Base-by-base conservation (phyloP, 2,329 filamentous ascomycete genomes). In the Colletotrichum somersetense region DNA sequence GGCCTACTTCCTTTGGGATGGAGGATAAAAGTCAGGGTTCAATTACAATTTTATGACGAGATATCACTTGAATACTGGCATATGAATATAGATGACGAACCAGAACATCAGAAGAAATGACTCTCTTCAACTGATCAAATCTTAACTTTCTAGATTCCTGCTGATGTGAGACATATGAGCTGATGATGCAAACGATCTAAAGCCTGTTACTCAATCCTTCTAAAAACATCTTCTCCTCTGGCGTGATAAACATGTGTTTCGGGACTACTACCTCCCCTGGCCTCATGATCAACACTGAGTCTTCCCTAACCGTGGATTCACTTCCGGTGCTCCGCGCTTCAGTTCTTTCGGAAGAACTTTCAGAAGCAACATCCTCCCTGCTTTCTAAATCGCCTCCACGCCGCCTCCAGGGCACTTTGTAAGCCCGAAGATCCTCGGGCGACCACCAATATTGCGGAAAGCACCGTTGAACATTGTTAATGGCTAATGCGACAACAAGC, bases 361-460 rank as follows among this genome's bases (percentile, higher is more conserved):
- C 62, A 1, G n/a, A 26, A 2, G 52, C 56, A 23, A 55, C 33
- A 16, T 56, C 33, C 1, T 33, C 44, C 26, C 63, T 62, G 2
- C 61, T 70, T 7, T 73, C 72, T 61, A 66, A 30, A 1, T 74
- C 46, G 3, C 14, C 20, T 12, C 48, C 35, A 1, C 55, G 65
- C 10, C 67, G 65, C 2, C 53, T 61, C 70, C 73, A 73, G 0
- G 71, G 73, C 18, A 52, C 62, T 2, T 56, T 35, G 59, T 63
- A 61, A 5, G 55, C 20, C 50, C 63, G 55, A 0, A 73, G 35
- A 23, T 82, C 78, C 40, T 77, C 80, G 1, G 87, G 83, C 1
- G 88, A 88, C 89, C 89, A 93, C 92, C 92, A 95, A 78, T 93
- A 94, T 2, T 88, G 74, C 0, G 92, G 92, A 73, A 89, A 94